These are phyloP conservation scores for Solanum ahanhuiri DNA, from an alignment of 257 asterid genomes.

Conservation along the genomic window DNA sequence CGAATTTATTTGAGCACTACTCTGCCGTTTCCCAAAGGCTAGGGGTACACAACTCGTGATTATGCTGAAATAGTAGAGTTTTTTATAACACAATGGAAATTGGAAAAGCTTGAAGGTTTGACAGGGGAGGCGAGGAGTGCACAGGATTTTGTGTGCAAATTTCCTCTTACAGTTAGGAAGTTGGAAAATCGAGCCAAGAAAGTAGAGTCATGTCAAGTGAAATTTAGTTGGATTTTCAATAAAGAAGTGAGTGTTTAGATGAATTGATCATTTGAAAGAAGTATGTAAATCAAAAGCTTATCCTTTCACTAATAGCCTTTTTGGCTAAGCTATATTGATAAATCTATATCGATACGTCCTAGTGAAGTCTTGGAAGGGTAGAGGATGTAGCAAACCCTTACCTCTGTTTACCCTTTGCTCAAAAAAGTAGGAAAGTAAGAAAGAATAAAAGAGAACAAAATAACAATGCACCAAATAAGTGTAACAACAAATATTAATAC, in stretches of 20 bases:
- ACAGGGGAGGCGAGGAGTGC: slow-evolving; percentile 11
- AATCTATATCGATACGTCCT: no score
- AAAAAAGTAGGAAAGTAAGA: no score
- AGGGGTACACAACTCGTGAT: slow-evolving; percentile 12
- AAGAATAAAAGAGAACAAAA: no score
- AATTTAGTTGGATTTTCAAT: slow-evolving; percentile 26
- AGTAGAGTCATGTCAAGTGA: neutral
- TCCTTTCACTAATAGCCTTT: no score
- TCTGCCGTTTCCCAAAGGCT: slow-evolving; percentile 5
- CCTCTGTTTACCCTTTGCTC: no score
- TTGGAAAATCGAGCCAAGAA: slow-evolving; percentile 9
- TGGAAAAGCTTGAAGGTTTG: slow-evolving; percentile 18
- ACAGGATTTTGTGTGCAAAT: slow-evolving; percentile 25
- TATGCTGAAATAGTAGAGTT: slow-evolving; percentile 26
- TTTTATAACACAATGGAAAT: slow-evolving; percentile 18
- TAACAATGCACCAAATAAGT: no score
- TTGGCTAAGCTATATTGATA: no score
- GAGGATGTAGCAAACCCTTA: no score
- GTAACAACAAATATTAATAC: no score
- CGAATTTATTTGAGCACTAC: slow-evolving; percentile 14
- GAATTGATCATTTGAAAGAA: neutral
- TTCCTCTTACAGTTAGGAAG: slow-evolving; percentile 8
- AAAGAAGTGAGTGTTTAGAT: neutral
- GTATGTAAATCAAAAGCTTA: no score
- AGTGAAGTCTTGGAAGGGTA: no score